Base-by-base conservation (phyloP, 2,329 filamentous ascomycete species). In the Calycina herbarum region DNA sequence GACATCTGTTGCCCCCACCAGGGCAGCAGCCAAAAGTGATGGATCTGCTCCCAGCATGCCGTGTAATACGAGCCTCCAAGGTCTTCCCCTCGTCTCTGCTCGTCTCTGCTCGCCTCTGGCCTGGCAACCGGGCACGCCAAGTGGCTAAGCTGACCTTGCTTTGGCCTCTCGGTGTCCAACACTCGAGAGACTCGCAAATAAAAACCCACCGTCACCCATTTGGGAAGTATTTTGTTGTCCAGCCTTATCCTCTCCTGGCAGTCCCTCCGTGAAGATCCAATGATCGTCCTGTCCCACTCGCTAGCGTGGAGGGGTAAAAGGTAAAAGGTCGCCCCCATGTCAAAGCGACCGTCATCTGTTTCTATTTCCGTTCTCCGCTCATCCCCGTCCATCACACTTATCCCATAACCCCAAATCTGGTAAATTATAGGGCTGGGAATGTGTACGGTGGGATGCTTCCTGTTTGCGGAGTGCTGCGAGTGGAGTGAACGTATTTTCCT, bases 281-380 rank as follows among this genome's bases (percentile, higher is more conserved):
- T 59, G 57, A 38, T 38, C 15, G 33, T 59, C 31, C 8, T 4
- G 17, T 20, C 31, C 29, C 57, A 59, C 31, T 20, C 31, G 31
- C n/a, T 33, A 40, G 5, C 48, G 20, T 54, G 20, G 48, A 54
- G 48, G 48, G 48, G 48, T 51, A 58, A 11, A 17, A 3, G 2
- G 27, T 29, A 17, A 4, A 13, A 38, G 35, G 35, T 38, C 35
- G 35, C 57, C 17, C 29, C 35, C 31, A 27, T 38, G 57, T 31
- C 48, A 15, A 38, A 11, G 1, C 33, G 8, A 24, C 57, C 57
- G n/a, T 40, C 31, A 38, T 40, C 38, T 59, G 35, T 20, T 59
- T 33, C 57, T 59, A 59, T 59, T 59, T 59, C 33, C 6, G 35
- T 59, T 20, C 33, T n/a, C 57, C 57, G 31, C 6, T 35, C 57